Percentiles rank a stretch among this genome's conserved stretches.
These are phyloP conservation scores for Agaricus subrufescens DNA, from an alignment of 768 basidiomycete genomes.

Conservation along the genomic window DNA sequence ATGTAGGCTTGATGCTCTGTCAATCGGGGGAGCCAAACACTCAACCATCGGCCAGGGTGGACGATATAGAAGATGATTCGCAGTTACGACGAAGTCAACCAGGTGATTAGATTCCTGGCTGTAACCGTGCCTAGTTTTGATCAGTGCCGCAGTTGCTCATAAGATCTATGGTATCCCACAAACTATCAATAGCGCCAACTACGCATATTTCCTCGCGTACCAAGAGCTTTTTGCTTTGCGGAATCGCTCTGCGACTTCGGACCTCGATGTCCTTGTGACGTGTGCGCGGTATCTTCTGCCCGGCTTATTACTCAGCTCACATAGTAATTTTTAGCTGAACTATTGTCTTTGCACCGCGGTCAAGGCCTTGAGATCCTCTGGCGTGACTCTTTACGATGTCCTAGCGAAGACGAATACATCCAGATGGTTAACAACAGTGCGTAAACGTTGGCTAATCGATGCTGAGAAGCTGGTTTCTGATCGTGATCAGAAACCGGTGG, in stretches of 20 bases:
- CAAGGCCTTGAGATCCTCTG: conserved; percentile 94
- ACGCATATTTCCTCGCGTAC: conserved; percentile 93
- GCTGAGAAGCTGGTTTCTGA: neutral
- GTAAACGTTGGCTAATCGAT: conserved; percentile 8
- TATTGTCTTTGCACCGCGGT: conserved; percentile 87
- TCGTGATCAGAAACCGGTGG: conserved; percentile 80
- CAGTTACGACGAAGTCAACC: conserved; percentile 84
- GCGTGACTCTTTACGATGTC: conserved; percentile 88
- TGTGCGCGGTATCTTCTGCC: conserved; percentile 33
- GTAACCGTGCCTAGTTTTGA: neutral
- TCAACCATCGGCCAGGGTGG: conserved; percentile 50
- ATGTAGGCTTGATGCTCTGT: conserved; percentile 48
- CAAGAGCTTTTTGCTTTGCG: conserved; percentile 72
- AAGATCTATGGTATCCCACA: conserved; percentile 96
- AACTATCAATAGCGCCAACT: conserved; percentile 96
- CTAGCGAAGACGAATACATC: conserved; percentile 92
- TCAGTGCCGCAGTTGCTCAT: conserved; percentile 63
- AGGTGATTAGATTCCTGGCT: conserved; percentile 33
- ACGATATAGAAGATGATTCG: conserved; percentile 92
- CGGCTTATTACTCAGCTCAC: neutral
- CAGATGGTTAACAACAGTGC: conserved; percentile 95
- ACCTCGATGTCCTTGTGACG: conserved; percentile 72
- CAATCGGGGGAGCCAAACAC: neutral
- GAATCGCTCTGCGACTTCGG: conserved; percentile 21
- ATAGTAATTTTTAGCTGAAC: conserved; percentile 37